Evolutionary conservation across 2,329 filamentous ascomycete genomes (phyloP), one percentile per base, ranked within the genome.

Genomic region (Aspergillus hiratsukae): DNA sequence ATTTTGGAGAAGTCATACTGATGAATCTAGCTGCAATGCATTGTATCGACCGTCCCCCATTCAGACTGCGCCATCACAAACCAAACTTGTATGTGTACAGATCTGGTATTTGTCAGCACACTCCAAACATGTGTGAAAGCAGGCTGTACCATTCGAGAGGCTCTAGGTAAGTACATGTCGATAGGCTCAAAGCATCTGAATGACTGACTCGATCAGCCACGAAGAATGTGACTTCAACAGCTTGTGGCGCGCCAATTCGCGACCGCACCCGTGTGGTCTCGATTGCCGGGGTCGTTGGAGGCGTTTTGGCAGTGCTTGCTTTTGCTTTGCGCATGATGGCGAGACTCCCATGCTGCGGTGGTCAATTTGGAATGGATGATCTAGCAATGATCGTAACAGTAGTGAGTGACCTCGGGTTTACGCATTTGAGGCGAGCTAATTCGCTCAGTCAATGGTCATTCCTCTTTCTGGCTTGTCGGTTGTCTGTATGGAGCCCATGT

Each of bases 321-420:
- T 74, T 71, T 23, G 43, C 70, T 14, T 56, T 74, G 14, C 70
- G 77, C 7, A 62, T 78, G 45, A 48, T 70, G 23, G 73, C 76
- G 53, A 74, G 75, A 19, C 58, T 72, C 0, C 67, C 66, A 3
- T 67, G 64, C 17, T 63, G 68, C 17, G 71, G 72, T 41, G 72
- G 74, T 2, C 62, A 61, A 5, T 70, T 77, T 49, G 74, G 75
- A 7, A 67, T 64, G 65, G 77, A 79, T 59, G 75, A 78, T 53
- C 72, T 66, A 62, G 67, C 65, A 4, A 76, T 77, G 55, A 51
- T 57, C n/a, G 29, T 70, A 19, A 65, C 69, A 40, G 67, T 70
- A 63, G 68, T 71, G 60, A 35, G 31, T 17, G 14, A 17, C 31
- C 2, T 35, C 27, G 52, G 40, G 28, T 27, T 31, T 25, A 19